These are phyloP conservation scores for Aegilops umbellulata DNA, from an alignment of 176 grass and related monocot genomes.

Conservation along the genomic window DNA sequence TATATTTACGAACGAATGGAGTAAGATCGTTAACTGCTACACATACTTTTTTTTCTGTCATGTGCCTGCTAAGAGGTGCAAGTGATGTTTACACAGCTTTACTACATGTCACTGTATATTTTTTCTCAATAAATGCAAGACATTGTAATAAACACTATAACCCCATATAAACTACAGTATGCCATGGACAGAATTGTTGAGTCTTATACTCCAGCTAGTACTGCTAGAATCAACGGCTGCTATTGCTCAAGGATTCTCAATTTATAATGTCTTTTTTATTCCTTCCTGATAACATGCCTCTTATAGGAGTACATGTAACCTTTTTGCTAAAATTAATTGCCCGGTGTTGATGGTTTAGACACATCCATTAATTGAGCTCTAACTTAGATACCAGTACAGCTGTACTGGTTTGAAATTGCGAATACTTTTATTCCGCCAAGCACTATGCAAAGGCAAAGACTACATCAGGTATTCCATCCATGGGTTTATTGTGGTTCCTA, in stretches of 20 bases:
- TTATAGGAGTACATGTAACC: not conserved
- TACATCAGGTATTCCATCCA: not conserved
- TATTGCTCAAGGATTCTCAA: not conserved
- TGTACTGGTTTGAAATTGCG: not conserved
- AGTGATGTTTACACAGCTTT: not conserved
- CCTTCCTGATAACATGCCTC: not conserved
- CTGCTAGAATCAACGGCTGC: not conserved
- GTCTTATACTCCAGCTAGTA: not conserved
- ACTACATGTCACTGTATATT: not conserved
- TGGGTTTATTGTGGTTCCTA: not conserved
- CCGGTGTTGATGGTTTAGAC: not conserved
- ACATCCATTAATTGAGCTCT: not conserved
- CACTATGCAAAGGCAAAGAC: not conserved
- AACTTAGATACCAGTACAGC: not conserved
- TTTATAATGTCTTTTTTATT: not conserved
- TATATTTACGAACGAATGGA: too few relatives aligned
- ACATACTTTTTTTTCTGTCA: not conserved
- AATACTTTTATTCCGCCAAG: not conserved
- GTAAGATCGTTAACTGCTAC: not conserved
- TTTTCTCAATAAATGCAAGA: not conserved
- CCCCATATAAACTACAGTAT: not conserved
- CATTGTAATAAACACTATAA: not conserved
- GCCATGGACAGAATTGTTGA: not conserved
- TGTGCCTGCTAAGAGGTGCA: not conserved
- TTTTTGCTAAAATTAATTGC: not conserved